Evolutionary conservation across 345 rosid species (phyloP).

Genomic region (Turritis glabra): DNA sequence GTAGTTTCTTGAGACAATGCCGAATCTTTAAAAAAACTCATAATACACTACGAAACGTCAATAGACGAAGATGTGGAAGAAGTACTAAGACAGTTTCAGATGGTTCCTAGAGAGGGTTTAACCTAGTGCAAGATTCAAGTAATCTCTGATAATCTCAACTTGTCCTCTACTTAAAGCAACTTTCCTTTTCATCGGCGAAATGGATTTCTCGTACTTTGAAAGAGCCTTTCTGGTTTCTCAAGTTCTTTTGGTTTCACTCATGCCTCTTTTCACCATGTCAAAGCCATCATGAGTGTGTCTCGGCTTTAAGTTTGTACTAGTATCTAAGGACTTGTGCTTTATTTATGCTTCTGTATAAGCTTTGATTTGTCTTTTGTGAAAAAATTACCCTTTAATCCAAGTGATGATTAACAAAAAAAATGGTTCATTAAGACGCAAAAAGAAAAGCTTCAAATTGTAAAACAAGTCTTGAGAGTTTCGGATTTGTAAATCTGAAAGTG

Average conservation of each 20-base stretch:
- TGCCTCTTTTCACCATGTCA: slow-evolving; percentile 12
- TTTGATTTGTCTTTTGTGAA: slow-evolving; percentile 15
- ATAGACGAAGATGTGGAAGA: slow-evolving; percentile 9
- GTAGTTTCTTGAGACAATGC: slow-evolving; percentile 28
- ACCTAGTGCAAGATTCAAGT: slow-evolving; percentile 14
- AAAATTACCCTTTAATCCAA: not conserved
- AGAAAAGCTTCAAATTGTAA: not conserved
- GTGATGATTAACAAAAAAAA: not conserved
- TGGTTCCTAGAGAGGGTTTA: not conserved
- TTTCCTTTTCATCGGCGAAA: no score
- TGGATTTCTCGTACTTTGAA: no score
- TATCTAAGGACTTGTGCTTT: not conserved
- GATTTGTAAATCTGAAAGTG: not conserved
- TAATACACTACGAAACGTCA: not conserved
- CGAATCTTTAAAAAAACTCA: slow-evolving; percentile 2
- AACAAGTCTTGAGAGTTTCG: not conserved
- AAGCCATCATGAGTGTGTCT: slow-evolving; percentile 15
- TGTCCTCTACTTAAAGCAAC: not conserved
- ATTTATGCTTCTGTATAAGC: not conserved
- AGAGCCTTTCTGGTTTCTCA: no score
- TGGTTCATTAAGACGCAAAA: not conserved
- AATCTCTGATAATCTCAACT: not conserved
- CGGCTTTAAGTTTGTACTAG: slow-evolving; percentile 15
- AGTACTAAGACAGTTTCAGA: not conserved
- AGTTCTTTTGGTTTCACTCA: not conserved